phyloP scores from a whole-genome alignment of 202 grass and related monocot species.

The Bolboschoenoplectus hybrid region DNA sequence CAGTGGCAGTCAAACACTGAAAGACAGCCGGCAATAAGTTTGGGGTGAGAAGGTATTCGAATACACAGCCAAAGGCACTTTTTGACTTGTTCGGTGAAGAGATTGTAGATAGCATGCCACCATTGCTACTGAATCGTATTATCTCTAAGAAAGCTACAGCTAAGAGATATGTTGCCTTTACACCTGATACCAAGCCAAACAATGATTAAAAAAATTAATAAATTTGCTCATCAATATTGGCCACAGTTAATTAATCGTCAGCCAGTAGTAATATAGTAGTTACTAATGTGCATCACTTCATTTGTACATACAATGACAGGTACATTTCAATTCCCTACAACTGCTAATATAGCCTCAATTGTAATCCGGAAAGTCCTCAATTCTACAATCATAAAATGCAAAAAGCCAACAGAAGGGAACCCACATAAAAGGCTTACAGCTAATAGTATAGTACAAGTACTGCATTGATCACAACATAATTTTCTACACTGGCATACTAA shows the following conservation, averaged over 20 bases:
- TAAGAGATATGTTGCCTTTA: conserved; percentile 97
- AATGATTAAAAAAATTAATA: conserved; percentile 41
- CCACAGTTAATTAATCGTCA: conserved; percentile 20
- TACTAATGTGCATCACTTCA: conserved; percentile 55
- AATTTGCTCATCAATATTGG: conserved; percentile 34
- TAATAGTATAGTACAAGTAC: not conserved
- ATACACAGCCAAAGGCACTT: conserved; percentile 90
- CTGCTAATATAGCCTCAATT: not conserved
- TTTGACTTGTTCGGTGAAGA: conserved; percentile 75
- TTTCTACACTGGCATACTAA: not conserved
- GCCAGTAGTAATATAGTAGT: conserved; percentile 25
- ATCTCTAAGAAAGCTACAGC: conserved; percentile 97
- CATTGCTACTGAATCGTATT: conserved; percentile 90
- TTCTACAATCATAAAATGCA: not conserved
- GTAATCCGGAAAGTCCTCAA: not conserved
- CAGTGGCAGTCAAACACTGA: conserved; percentile 91
- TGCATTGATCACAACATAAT: not conserved
- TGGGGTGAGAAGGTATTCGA: conserved; percentile 96
- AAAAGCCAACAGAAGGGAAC: not conserved
- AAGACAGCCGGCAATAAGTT: conserved; percentile 84
- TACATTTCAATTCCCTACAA: not conserved
- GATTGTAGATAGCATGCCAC: conserved; percentile 67
- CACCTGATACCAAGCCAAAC: conserved; percentile 63
- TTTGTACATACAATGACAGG: conserved; percentile 49
- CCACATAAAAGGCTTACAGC: not conserved